Conservation (phyloP, 208 protist genomes). For the Trypanosoma rangeli region DNA sequence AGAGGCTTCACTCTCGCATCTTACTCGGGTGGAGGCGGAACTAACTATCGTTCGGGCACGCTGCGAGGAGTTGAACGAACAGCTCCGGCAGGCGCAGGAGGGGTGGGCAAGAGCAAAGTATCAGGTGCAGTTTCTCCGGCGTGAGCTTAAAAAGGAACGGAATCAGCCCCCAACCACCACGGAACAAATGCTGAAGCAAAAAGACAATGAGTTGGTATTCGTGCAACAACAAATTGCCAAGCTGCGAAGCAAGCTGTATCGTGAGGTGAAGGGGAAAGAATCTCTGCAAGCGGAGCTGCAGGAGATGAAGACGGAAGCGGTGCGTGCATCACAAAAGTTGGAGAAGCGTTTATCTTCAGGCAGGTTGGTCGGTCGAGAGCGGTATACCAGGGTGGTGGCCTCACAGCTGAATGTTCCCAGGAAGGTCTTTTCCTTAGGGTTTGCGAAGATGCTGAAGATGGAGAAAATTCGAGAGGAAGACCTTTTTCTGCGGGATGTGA, state of each 20-base stretch:
- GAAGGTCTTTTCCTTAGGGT: not conserved
- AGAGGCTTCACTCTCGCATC: conserved; percentile 6
- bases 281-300: conserved; percentile 45
- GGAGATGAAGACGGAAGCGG: conserved; percentile 28
- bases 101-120: conserved; percentile 17
- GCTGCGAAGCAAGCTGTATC: conserved; percentile 40
- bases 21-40: not conserved
- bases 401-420: not conserved
- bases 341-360: not conserved
- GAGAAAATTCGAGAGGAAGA: not conserved
- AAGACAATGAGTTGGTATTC: conserved; percentile 40
- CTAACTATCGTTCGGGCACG: not conserved
- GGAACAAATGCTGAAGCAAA: conserved; percentile 20
- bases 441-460: not conserved
- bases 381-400: not conserved
- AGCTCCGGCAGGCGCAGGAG: not conserved
- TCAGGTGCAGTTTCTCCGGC: conserved; percentile 25
- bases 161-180: conserved; percentile 6
- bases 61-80: not conserved
- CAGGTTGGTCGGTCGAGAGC: not conserved
- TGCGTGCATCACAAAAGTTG: conserved; percentile 25
- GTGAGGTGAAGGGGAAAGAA: conserved; percentile 40
- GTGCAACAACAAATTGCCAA: conserved; percentile 75
- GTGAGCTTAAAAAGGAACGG: conserved; percentile 30
- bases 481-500: not conserved